A percentile compares a stretch with the other conserved stretches of the same genome.
These are phyloP conservation scores for Bruguiera sexangula DNA, from an alignment of 345 rosid genomes.

Conservation along the genomic window DNA sequence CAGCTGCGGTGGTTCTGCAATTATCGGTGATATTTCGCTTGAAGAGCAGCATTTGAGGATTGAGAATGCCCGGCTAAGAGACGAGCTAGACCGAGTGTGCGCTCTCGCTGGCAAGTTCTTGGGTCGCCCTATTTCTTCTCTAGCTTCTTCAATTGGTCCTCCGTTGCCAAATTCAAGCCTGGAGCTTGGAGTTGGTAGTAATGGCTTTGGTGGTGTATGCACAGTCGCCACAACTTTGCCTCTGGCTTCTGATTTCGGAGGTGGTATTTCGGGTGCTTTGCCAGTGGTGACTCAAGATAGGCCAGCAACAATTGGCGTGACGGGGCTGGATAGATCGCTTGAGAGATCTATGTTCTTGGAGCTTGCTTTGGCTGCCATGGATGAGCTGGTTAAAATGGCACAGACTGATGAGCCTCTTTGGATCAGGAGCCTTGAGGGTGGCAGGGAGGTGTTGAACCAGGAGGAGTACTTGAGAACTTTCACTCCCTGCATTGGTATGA, in stretches of 20 bases:
- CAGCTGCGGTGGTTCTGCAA: constrained; percentile 88
- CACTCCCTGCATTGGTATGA: constrained; percentile 64
- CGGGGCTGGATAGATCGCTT: constrained; percentile 49
- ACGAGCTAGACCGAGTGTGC: constrained; percentile 80
- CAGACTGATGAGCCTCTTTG: constrained; percentile 79
- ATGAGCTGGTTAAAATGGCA: constrained; percentile 78
- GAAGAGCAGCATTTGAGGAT: constrained; percentile 89
- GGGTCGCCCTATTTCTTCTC: constrained; percentile 65
- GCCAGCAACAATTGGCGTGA: constrained; percentile 28
- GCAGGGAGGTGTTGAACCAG: constrained; percentile 53
- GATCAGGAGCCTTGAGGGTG: constrained; percentile 60
- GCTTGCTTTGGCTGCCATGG: constrained; percentile 82
- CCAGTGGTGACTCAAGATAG: constrained; percentile 33
- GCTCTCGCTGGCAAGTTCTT: constrained; percentile 86
- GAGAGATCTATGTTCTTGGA: constrained; percentile 77
- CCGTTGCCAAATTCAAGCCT: constrained; percentile 64
- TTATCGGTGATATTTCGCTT: constrained; percentile 68
- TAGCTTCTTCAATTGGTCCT: constrained; percentile 35
- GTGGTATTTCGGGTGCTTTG: constrained; percentile 42
- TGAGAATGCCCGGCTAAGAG: constrained; percentile 81
- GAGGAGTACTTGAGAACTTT: constrained; percentile 64
- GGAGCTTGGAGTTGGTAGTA: constrained; percentile 77
- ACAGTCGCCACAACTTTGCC: constrained; percentile 44
- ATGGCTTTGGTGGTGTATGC: constrained; percentile 47
- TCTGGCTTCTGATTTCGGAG: constrained; percentile 47